Base-by-base conservation (phyloP, 2,329 filamentous ascomycete species). In the Colletotrichum noveboracense region DNA sequence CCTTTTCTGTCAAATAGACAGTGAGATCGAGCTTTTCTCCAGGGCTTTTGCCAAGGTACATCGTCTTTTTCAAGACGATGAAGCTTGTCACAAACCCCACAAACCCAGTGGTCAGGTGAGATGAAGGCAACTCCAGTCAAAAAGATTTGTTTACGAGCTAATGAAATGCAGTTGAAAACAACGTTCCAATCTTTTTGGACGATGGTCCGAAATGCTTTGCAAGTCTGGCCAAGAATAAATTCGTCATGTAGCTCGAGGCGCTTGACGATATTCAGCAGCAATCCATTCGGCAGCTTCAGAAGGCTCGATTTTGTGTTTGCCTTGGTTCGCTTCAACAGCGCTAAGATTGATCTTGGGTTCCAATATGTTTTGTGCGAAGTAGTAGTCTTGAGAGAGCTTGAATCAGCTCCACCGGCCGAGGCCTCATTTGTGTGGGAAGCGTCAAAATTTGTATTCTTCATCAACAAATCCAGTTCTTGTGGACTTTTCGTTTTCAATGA, bases 361-460 rank as follows among this genome's bases (percentile, higher is more conserved):
- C 6, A 12, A 13, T 13, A 1, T 6, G 10, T 48, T 21, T 13
- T 48, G n/a, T 21, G n/a, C 10, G n/a, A 48, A 38, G 4, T 38
- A 1, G 7, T 18, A 38, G 7, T 38, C 7, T 9, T 1, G 7
- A 1, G 7, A 9, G 16, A 18, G 7, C 3, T 38, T 18, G 36
- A 38, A 30, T 30, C 28, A 30, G 28, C 28, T 28, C 26, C 26
- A 6, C 6, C 26, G 26, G 6, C 6, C 26, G 6, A 7, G 10
- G 43, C 18, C 43, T 4, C 10, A 13, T 1, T 2, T 21, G 10
- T 3, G n/a, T 4, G 43, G 0, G 0, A 48, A 48, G 6, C 2
- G 3, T 4, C 43, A 6, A 21, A 7, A 52, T 52, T 2, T 21
- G 43, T 7, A 21, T 21, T 52, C n/a, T 21, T 1, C 26, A 5